Percentiles rank a stretch among this genome's conserved stretches.
These are phyloP conservation scores for Trichoderma simmonsii DNA, from an alignment of 2,329 filamentous ascomycete species.

Conservation along the genomic window DNA sequence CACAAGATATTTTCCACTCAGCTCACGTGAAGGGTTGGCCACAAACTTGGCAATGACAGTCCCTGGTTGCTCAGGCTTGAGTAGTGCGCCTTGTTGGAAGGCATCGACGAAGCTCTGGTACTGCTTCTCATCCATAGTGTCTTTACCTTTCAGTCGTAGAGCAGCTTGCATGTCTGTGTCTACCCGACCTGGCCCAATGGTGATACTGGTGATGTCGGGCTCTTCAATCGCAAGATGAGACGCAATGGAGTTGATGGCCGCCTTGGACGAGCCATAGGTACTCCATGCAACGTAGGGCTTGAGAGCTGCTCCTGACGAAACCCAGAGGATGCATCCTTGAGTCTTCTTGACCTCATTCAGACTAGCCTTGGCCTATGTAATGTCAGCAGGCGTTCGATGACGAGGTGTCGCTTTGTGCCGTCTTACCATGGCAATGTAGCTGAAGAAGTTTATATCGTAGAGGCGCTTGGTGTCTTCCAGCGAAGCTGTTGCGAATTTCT, in stretches of 20 bases:
- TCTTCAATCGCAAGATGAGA: conserved; percentile 74
- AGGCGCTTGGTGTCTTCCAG: conserved; percentile 69
- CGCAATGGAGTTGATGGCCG: conserved; percentile 76
- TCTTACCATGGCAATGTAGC: conserved; percentile 70
- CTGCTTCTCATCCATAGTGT: conserved; percentile 50
- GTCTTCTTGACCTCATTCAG: conserved; percentile 65
- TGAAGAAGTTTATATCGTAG: conserved; percentile 87
- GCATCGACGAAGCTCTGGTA: conserved; percentile 67
- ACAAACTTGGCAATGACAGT: conserved; percentile 80
- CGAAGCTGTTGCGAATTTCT: conserved; percentile 66
- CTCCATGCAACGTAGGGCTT: conserved; percentile 71
- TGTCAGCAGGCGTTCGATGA: conserved; percentile 14
- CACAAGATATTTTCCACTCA: conserved; percentile 75
- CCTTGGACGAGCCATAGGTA: conserved; percentile 79
- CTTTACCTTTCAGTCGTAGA: conserved; percentile 60
- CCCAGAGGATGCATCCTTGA: conserved; percentile 70
- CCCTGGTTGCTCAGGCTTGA: conserved; percentile 81
- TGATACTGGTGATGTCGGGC: conserved; percentile 67
- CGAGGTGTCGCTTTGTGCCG: background rate
- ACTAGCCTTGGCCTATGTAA: conserved; percentile 62
- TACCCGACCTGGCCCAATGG: conserved; percentile 75
- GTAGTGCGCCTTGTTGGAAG: conserved; percentile 66
- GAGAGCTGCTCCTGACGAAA: conserved; percentile 73
- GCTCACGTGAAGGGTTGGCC: conserved; percentile 57
- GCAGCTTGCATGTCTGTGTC: conserved; percentile 90